phyloP scores from a whole-genome alignment of 768 basidiomycete genomes.

The Amanita pseudoporphyria region DNA sequence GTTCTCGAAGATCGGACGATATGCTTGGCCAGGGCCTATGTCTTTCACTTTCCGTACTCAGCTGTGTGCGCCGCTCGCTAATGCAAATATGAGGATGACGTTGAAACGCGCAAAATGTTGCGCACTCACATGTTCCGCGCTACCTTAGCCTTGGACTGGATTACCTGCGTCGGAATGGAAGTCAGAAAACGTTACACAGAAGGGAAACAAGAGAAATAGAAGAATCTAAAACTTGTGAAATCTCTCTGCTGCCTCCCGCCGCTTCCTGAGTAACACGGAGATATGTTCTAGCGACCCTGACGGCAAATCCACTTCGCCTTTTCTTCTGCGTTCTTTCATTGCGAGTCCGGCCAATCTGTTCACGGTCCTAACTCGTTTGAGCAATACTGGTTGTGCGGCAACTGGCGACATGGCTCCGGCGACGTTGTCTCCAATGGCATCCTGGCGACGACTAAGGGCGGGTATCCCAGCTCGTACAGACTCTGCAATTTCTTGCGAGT shows the following conservation, averaged over 20 bases:
- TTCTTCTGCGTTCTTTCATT: constrained; percentile 3
- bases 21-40: not conserved
- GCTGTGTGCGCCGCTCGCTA: not conserved
- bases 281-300: not conserved
- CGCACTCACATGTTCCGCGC: no score
- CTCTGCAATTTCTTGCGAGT: not conserved
- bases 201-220: not conserved
- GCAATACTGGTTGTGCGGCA: not conserved
- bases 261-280: not conserved
- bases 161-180: no score
- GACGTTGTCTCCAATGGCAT: not conserved
- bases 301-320: not conserved
- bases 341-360: not conserved
- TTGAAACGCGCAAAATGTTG: no score
- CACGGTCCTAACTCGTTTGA: constrained; percentile 2
- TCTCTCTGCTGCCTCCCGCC: constrained; percentile 1
- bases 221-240: not conserved
- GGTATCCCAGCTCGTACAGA: no score
- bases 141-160: no score
- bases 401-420: not conserved
- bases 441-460: no score
- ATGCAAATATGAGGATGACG: no score
- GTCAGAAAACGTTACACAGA: not conserved
- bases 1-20: not conserved
- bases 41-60: not conserved